phyloP scores from a whole-genome alignment of 2,329 filamentous ascomycete species.

The Penicillium sp. region DNA sequence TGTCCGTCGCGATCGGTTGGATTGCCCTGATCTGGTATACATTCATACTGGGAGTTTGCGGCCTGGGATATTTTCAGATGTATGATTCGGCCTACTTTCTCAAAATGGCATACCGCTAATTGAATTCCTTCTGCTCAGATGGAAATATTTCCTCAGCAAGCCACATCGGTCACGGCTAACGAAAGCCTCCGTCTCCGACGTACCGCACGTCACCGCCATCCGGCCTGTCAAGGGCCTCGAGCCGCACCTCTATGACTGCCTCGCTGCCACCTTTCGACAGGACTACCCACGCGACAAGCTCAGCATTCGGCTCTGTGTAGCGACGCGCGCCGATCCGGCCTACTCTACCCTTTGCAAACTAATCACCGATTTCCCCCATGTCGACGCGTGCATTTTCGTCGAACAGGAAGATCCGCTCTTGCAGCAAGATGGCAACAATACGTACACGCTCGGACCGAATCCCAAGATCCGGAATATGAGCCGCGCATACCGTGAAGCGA shows the following conservation, averaged over 20 bases:
- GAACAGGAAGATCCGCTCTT: constrained; percentile 78
- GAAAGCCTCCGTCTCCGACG: constrained; percentile 37
- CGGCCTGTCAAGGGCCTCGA: constrained; percentile 92
- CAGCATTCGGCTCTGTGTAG: constrained; percentile 78
- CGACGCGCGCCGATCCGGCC: constrained; percentile 70
- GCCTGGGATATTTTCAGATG: constrained; percentile 60
- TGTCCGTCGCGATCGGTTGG: constrained; percentile 46
- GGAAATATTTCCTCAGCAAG: constrained; percentile 51
- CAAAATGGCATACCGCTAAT: constrained; percentile 7
- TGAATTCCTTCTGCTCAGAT: constrained; percentile 39
- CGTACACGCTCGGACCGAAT: constrained; percentile 75
- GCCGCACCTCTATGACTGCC: constrained; percentile 84
- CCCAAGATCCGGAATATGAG: constrained; percentile 99
- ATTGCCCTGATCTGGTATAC: constrained; percentile 54
- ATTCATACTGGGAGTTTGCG: constrained; percentile 54
- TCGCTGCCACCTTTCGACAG: constrained; percentile 80
- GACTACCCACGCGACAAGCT: constrained; percentile 74
- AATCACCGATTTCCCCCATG: constrained; percentile 67
- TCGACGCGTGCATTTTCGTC: constrained; percentile 70
- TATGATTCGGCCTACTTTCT: constrained; percentile 27
- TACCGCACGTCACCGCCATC: constrained; percentile 85
- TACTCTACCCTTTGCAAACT: constrained; percentile 70
- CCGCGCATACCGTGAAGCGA: constrained; percentile 82
- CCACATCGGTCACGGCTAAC: constrained; percentile 44
- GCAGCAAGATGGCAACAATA: constrained; percentile 50